Percentiles rank a stretch among this genome's conserved stretches.
Conservation (phyloP, 495 filamentous ascomycete genomes). For the Neurospora hispaniola region DNA sequence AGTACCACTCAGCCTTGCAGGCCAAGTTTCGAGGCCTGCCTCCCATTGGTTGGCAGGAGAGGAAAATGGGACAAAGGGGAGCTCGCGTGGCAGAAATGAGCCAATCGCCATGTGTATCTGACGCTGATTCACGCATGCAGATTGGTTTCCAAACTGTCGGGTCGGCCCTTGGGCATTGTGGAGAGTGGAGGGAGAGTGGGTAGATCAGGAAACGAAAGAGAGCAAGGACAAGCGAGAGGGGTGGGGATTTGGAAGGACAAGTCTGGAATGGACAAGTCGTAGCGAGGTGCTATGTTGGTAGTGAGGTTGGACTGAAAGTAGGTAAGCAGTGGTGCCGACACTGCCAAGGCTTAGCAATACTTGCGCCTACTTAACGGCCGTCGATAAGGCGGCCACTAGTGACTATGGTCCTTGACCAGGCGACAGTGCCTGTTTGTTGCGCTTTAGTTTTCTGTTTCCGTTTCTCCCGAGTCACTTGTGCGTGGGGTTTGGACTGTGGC, state of each 20-base stretch:
- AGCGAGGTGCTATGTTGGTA: neutral
- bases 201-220: neutral
- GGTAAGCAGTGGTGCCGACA: neutral
- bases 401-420: neutral
- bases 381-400: neutral
- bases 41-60: neutral
- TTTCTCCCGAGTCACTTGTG: neutral
- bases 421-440: neutral
- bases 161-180: neutral
- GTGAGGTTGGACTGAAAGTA: neutral
- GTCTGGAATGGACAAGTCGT: neutral
- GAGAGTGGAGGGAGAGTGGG: neutral
- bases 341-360: neutral
- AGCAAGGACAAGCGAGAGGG: neutral
- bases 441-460: neutral
- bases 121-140: neutral
- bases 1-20: neutral
- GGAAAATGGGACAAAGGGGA: neutral
- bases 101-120: neutral
- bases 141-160: conserved; percentile 8
- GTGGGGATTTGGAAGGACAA: neutral
- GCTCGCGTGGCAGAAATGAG: neutral
- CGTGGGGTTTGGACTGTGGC: neutral
- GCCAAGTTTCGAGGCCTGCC: neutral
- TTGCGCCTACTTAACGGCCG: neutral